Percentiles rank a stretch among this genome's conserved stretches.
Evolutionary conservation across 371 early-diverging fungal species (phyloP).

Genomic region (Mortierella sp.): DNA sequence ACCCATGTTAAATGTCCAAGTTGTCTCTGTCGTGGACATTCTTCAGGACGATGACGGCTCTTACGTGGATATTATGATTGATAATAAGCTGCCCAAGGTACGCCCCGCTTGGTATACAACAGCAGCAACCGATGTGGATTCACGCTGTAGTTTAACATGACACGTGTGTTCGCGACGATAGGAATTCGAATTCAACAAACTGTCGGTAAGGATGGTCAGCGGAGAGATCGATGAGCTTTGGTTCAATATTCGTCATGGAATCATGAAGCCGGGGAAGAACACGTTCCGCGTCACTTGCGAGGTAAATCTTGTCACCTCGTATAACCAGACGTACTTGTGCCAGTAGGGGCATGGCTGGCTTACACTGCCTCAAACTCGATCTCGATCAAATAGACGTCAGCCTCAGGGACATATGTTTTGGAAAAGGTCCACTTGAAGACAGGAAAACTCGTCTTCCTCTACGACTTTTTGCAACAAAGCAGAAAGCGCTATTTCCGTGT

Average conservation of each 20-base stretch:
- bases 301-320: no score
- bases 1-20: conserved; percentile 70
- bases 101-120: no score
- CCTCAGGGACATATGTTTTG: conserved; percentile 72
- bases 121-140: no score
- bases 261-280: conserved; percentile 75
- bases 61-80: conserved; percentile 67
- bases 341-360: no score
- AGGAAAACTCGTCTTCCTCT: conserved; percentile 67
- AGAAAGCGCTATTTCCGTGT: conserved; percentile 69
- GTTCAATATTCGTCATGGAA: conserved; percentile 49
- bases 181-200: conserved; percentile 62
- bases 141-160: no score
- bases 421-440: conserved; percentile 70
- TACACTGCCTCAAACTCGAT: background rate
- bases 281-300: conserved; percentile 69
- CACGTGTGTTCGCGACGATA: conserved; percentile 12
- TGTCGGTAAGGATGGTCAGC: conserved; percentile 68
- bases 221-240: conserved; percentile 65
- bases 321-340: no score
- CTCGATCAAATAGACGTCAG: conserved; percentile 58
- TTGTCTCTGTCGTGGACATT: conserved; percentile 69
- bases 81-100: conserved; percentile 72
- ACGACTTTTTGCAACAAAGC: conserved; percentile 71
- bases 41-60: conserved; percentile 68